Conservation (phyloP, 768 basidiomycete genomes). For the Harrya chromipes region DNA sequence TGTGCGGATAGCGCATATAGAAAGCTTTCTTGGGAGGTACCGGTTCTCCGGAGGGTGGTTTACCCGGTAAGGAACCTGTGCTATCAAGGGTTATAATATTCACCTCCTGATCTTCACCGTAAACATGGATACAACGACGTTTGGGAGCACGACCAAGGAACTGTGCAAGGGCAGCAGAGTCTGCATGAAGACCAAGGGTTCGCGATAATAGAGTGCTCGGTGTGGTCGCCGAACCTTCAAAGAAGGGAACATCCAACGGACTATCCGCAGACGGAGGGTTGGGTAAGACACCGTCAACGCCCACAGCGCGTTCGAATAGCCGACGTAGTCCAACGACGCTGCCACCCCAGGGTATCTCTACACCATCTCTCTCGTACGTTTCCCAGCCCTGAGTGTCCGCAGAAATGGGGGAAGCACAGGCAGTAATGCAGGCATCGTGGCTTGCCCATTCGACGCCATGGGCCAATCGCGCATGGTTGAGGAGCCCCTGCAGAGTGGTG, state of each 20-base stretch:
- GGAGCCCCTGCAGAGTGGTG: conserved; percentile 48
- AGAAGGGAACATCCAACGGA: not conserved
- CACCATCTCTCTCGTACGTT: conserved; percentile 37
- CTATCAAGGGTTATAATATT: conserved; percentile 30
- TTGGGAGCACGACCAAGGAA: conserved; percentile 46
- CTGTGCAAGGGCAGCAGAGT: conserved; percentile 48
- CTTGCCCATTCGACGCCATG: conserved; percentile 47
- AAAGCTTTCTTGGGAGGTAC: conserved; percentile 23
- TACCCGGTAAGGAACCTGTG: not conserved
- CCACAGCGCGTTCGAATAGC: conserved; percentile 51
- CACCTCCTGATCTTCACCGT: conserved; percentile 32
- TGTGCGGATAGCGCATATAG: conserved; percentile 38
- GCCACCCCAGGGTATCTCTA: conserved; percentile 32
- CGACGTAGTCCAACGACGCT: conserved; percentile 44
- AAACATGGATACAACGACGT: conserved; percentile 39
- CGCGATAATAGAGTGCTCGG: conserved; percentile 42
- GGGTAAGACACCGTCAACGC: conserved; percentile 27
- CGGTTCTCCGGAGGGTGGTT: not conserved
- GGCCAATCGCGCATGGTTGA: conserved; percentile 51
- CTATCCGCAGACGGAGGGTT: conserved; percentile 1
- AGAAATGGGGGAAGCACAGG: conserved; percentile 39
- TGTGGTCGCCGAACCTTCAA: conserved; percentile 5
- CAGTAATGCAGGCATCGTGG: conserved; percentile 50
- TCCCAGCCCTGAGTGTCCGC: conserved; percentile 33
- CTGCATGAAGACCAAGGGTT: conserved; percentile 49